A percentile compares a stretch with the other conserved stretches of the same genome.
phyloP scores from a whole-genome alignment of 2,329 filamentous ascomycete genomes.

The Pseudogymnoascus sp. region DNA sequence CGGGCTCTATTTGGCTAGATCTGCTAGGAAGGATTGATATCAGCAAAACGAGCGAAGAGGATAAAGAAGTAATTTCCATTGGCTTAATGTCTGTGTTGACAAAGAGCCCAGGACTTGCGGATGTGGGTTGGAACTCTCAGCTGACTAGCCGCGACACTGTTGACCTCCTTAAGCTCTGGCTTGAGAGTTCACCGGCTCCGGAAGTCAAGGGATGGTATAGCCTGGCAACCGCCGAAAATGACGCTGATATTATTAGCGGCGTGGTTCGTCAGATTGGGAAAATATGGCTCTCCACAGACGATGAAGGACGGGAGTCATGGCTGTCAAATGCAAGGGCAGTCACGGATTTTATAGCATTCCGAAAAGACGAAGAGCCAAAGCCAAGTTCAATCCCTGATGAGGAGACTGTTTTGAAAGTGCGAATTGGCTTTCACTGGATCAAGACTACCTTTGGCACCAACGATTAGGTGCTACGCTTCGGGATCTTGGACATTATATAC shows the following conservation, averaged over 20 bases:
- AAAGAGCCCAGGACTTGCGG: background rate
- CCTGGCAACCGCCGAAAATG: background rate
- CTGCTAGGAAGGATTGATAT: background rate
- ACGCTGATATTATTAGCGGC: background rate
- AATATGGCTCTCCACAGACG: background rate
- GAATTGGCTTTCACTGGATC: background rate
- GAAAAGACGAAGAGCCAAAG: background rate
- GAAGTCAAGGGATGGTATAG: background rate
- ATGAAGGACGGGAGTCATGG: background rate
- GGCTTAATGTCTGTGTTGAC: background rate
- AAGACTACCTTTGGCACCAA: background rate
- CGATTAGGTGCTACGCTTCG: background rate
- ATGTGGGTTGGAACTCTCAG: background rate
- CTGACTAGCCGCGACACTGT: background rate
- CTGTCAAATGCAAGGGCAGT: background rate
- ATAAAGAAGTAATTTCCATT: background rate
- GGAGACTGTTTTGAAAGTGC: background rate
- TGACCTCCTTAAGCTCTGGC: background rate
- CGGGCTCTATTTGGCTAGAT: background rate
- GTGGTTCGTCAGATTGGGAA: background rate
- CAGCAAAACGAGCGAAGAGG: background rate
- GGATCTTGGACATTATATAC: background rate
- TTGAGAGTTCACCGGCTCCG: background rate
- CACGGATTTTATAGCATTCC: background rate
- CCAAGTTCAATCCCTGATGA: background rate